A percentile compares a stretch with the other conserved stretches of the same genome.
Evolutionary conservation across 345 rosid species (phyloP).

Genomic region (Fremontodendron californicum): DNA sequence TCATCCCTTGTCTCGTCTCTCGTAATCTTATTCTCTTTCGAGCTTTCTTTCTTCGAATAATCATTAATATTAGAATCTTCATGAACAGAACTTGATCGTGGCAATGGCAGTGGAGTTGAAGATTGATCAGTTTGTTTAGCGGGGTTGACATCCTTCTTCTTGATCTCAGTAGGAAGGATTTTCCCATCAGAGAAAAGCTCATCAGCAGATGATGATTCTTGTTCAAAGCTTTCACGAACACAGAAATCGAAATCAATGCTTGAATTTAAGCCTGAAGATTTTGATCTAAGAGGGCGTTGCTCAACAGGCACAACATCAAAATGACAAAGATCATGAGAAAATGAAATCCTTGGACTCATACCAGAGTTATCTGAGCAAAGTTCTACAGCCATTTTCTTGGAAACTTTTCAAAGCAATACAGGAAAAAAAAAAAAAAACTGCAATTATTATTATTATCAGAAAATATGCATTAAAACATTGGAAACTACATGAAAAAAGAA

Average conservation of each 20-base stretch:
- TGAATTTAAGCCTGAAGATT: conserved; percentile 35
- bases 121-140: conserved; percentile 8
- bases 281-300: conserved; percentile 39
- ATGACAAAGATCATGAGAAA: conserved; percentile 63
- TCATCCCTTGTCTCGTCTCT: conserved; percentile 29
- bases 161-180: conserved; percentile 50
- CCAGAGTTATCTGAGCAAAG: conserved; percentile 48
- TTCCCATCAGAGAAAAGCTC: conserved; percentile 51
- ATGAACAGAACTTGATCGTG: not conserved
- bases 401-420: conserved; percentile 4
- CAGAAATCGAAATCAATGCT: conserved; percentile 55
- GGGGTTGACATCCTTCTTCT: conserved; percentile 28
- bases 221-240: conserved; percentile 40
- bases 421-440: not conserved
- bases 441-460: too few species aligned
- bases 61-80: not conserved
- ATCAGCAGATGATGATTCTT: conserved; percentile 52
- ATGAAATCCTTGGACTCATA: conserved; percentile 77
- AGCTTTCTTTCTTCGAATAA: conserved; percentile 15
- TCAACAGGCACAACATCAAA: conserved; percentile 51
- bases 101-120: conserved; percentile 4
- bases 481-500: too few species aligned
- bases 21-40: conserved; percentile 26
- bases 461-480: not conserved
- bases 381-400: conserved; percentile 61